These are phyloP conservation scores for Monosporozyma aerobia DNA, from an alignment of 805 yeast species.

Conservation along the genomic window DNA sequence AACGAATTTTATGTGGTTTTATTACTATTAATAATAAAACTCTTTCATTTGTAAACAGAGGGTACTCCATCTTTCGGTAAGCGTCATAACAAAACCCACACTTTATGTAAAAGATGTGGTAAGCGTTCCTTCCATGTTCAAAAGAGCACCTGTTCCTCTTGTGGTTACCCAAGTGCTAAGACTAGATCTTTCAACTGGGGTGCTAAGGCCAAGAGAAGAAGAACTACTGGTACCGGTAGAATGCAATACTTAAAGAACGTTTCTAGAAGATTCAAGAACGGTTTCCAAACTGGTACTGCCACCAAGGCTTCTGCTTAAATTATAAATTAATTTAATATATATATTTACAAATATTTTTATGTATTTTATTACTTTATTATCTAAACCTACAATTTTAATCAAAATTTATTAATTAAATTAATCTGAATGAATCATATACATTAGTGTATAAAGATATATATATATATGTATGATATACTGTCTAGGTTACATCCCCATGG, in stretches of 20 bases:
- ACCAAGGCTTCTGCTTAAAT: constrained; percentile 52
- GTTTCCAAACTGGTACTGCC: constrained; percentile 86
- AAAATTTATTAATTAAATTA: neutral
- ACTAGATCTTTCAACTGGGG: constrained; percentile 99
- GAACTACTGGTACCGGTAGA: constrained; percentile 99
- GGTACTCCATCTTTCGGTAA: constrained; percentile 99
- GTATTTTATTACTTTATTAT: constrained; percentile 1
- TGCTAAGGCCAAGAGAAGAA: constrained; percentile 97
- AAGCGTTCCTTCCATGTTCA: constrained; percentile 97
- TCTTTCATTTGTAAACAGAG: constrained; percentile 40
- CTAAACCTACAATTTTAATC: neutral
- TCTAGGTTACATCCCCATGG: constrained; percentile 40
- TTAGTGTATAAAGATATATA: neutral
- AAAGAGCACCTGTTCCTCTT: constrained; percentile 96
- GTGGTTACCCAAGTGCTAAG: constrained; percentile 99
- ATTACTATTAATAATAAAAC: constrained; percentile 1
- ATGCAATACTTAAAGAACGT: constrained; percentile 96
- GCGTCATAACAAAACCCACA: constrained; percentile 99
- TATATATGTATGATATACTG: neutral
- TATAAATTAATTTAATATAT: neutral
- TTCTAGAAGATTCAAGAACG: constrained; percentile 97
- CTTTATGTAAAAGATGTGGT: constrained; percentile 98
- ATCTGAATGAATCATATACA: neutral
- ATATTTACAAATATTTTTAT: constrained; percentile 4
- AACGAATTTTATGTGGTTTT: neutral